A percentile compares a stretch with the other conserved stretches of the same genome.
These are phyloP conservation scores for Hordeum marinum DNA, from an alignment of 176 grass and related monocot species.

Conservation along the genomic window DNA sequence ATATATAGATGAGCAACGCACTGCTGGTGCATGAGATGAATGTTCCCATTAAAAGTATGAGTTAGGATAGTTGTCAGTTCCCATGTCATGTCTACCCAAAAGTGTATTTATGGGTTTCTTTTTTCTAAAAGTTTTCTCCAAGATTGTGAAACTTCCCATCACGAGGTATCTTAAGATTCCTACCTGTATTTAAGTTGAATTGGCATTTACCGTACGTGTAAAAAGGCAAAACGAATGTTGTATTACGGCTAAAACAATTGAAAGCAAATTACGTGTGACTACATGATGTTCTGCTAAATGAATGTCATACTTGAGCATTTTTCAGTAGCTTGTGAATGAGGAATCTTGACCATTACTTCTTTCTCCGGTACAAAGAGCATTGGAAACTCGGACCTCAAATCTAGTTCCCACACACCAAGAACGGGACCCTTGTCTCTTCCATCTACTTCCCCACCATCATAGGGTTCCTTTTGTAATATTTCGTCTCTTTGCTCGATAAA, in stretches of 20 bases:
- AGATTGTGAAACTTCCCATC: neutral
- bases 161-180: neutral
- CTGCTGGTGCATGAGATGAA: neutral
- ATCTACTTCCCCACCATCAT: constrained; percentile 62
- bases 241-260: neutral
- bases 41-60: neutral
- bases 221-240: neutral
- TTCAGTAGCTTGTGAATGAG: constrained; percentile 72
- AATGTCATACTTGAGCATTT: constrained; percentile 68
- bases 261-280: neutral
- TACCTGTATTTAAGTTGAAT: neutral
- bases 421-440: constrained; percentile 52
- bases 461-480: constrained; percentile 43
- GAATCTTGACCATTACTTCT: constrained; percentile 76
- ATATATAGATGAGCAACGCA: neutral
- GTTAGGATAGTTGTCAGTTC: neutral
- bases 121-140: neutral
- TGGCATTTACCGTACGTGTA: neutral
- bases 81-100: neutral
- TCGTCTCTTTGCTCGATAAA: constrained; percentile 82
- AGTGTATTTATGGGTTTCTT: neutral
- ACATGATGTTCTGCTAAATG: neutral
- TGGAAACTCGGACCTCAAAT: constrained; percentile 84
- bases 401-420: constrained; percentile 77
- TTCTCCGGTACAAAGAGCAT: constrained; percentile 76